These are phyloP conservation scores for Yarrowia deformans DNA, from an alignment of 805 yeast species.

Conservation along the genomic window DNA sequence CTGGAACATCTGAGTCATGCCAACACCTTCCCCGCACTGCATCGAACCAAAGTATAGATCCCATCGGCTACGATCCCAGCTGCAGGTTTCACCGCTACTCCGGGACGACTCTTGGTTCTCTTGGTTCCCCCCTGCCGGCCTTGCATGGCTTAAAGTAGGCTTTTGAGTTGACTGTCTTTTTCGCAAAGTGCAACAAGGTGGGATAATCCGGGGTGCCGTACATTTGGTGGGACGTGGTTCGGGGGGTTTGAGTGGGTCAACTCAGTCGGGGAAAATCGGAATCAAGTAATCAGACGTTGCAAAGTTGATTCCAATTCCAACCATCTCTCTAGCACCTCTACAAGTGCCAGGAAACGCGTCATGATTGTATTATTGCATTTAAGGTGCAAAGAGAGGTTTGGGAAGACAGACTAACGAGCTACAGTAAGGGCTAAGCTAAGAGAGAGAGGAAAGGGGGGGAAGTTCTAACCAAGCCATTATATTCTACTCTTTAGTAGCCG, in stretches of 20 bases:
- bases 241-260: neutral
- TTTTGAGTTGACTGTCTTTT: neutral
- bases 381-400: constrained; percentile 16
- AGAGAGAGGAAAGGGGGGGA: constrained; percentile 9
- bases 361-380: neutral
- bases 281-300: neutral
- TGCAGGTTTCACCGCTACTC: constrained; percentile 38
- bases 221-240: neutral
- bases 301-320: neutral
- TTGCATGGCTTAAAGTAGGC: neutral
- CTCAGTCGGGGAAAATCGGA: neutral
- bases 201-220: constrained; percentile 32
- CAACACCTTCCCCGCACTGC: constrained; percentile 20
- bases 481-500: constrained; percentile 1
- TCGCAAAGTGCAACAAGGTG: constrained; percentile 11
- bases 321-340: neutral
- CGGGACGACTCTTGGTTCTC: neutral
- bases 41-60: constrained; percentile 12
- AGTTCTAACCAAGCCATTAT: neutral
- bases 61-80: constrained; percentile 20
- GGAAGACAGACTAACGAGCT: constrained; percentile 9
- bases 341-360: neutral
- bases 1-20: neutral
- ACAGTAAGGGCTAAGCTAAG: too few species aligned
- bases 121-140: constrained; percentile 29